These are phyloP conservation scores for Gentiana straminea DNA, from an alignment of 257 asterid genomes.

Conservation along the genomic window DNA sequence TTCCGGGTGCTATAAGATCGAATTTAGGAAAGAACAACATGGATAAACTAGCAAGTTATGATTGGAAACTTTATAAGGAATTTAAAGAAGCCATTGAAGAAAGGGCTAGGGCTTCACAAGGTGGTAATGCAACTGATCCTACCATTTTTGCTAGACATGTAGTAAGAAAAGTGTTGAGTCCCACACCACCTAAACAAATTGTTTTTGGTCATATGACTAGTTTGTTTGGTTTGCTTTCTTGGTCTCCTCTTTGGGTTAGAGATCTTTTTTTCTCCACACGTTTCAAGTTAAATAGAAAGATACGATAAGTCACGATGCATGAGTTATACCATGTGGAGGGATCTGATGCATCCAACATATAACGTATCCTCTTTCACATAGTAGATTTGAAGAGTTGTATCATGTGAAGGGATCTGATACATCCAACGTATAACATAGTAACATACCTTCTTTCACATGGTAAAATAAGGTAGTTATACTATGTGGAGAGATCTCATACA, in stretches of 20 bases:
- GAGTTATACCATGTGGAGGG: not conserved
- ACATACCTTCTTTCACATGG: too few species aligned
- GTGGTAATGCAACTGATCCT: conserved; percentile 47
- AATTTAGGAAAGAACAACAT: conserved; percentile 29
- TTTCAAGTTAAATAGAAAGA: conserved; percentile 29
- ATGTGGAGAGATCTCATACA: too few species aligned
- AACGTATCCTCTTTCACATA: not conserved
- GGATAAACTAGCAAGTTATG: conserved; percentile 30
- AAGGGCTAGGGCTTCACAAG: conserved; percentile 66
- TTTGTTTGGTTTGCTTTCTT: conserved; percentile 37
- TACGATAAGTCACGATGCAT: not conserved
- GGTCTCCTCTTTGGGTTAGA: conserved; percentile 60
- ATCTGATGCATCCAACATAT: too few species aligned
- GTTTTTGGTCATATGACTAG: conserved; percentile 53
- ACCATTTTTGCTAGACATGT: conserved; percentile 51
- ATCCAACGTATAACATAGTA: too few species aligned
- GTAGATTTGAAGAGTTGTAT: too few species aligned
- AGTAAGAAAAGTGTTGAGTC: conserved; percentile 29
- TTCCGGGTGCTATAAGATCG: conserved; percentile 51
- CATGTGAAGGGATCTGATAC: too few species aligned
- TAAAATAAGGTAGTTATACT: too few species aligned
- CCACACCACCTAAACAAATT: conserved; percentile 42
- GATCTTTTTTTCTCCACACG: conserved; percentile 37
- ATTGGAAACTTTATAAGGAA: conserved; percentile 48
- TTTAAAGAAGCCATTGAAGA: conserved; percentile 38